Evolutionary conservation across 1,139 yeast species (phyloP), one percentile per base, ranked within the genome.

Genomic region (Debaryomyces sp.): DNA sequence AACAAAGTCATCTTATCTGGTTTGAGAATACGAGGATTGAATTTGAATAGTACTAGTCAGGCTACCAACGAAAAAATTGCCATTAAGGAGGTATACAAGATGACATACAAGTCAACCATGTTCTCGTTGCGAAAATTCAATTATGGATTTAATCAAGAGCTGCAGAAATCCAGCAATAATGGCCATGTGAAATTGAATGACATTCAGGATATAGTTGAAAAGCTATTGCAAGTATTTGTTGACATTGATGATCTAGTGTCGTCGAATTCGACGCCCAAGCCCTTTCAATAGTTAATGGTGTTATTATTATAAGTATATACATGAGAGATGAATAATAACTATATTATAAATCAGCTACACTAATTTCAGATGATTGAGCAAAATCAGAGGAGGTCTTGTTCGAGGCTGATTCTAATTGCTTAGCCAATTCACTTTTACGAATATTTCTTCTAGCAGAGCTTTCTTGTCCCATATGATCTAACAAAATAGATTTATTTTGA

Each of bases 51-150:
- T 40, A 51, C 59, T 46, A 56, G 51, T 37, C 58, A 55, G 18
- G 55, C 68, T 4, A 50, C 57, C 9, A 72, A 72, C 49, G 77
- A 71, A 26, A 68, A 62, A 46, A 53, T 75, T 13, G 64, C 70
- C 32, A 64, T 73, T 26, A 72, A 71, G 49, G 80, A 76, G 52
- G 67, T 75, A 5, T 71, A 73, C 51, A 75, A 70, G 43, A 75
- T 75, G 78, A 73, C 80, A 1, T 63, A 59, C 45, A 70, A 72
- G 50, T 65, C 78, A 2, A 64, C 80, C 3, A 48, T 68, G 39
- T 75, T 76, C 59, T 70, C 80, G 0, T 54, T 75, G 15, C 54
- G 79, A 40, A 76, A 75, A 55, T 66, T 59, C 49, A 67, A 66
- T 44, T 69, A 68, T 55, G 59, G 57, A 29, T 71, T 66, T 50